These are phyloP conservation scores for Capsella bursapastoris DNA, from an alignment of 345 rosid species.

Conservation along the genomic window DNA sequence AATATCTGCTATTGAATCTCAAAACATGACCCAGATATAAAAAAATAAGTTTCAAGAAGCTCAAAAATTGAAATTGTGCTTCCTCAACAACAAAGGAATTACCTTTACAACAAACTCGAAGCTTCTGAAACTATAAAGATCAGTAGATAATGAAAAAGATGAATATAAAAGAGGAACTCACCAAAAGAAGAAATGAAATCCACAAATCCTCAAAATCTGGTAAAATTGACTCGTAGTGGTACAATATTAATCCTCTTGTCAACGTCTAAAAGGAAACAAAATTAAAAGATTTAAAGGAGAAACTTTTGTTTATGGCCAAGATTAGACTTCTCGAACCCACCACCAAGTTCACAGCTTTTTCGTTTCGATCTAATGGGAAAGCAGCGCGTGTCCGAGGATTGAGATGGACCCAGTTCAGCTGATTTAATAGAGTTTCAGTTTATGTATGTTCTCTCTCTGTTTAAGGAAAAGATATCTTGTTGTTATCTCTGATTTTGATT, in stretches of 20 bases:
- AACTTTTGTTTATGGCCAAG: conserved; percentile 29
- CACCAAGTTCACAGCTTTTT: conserved; percentile 35
- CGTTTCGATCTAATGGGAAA: conserved; percentile 13
- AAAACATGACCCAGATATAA: conserved; percentile 9
- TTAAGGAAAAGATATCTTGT: neutral
- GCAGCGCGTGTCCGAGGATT: conserved; percentile 43
- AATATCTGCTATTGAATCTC: neutral
- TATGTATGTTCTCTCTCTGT: neutral
- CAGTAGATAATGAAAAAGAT: conserved; percentile 5
- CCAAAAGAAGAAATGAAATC: conserved; percentile 28
- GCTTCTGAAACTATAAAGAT: conserved; percentile 33
- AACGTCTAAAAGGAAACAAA: conserved; percentile 10
- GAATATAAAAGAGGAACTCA: neutral
- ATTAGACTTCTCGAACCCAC: conserved; percentile 36
- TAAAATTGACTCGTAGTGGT: conserved; percentile 35
- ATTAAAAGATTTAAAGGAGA: neutral
- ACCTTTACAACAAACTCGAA: conserved; percentile 29
- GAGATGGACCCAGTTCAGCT: conserved; percentile 34
- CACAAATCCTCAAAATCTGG: conserved; percentile 27
- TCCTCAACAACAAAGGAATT: conserved; percentile 20
- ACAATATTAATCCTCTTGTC: conserved; percentile 38
- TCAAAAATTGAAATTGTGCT: conserved; percentile 9
- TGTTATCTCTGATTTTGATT: neutral
- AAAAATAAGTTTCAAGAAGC: neutral
- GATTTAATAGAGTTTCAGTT: neutral